Evolutionary conservation across 2,329 filamentous ascomycete species (phyloP).

Genomic region (Colletotrichum siamense): DNA sequence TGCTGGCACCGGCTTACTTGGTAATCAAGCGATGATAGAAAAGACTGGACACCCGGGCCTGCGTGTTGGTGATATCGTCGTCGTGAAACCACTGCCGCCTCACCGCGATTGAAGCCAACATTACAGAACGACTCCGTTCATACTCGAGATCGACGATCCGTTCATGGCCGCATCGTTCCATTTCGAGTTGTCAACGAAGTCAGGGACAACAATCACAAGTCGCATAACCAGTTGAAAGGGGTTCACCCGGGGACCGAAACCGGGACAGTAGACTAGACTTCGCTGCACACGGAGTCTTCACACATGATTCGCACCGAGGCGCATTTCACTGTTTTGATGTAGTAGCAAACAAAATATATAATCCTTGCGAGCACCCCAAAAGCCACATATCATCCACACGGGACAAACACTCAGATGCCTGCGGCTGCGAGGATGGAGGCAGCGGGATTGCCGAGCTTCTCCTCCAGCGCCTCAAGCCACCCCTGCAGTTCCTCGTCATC

Average conservation of each 20-base stretch:
- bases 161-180: background rate
- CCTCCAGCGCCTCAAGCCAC: background rate
- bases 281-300: background rate
- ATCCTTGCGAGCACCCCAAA: background rate
- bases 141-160: background rate
- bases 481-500: background rate
- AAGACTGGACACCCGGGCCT: too few relatives aligned
- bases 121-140: background rate
- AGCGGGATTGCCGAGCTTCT: background rate
- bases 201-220: background rate
- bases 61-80: background rate
- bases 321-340: background rate
- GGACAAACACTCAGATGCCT: background rate
- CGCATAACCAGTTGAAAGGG: background rate
- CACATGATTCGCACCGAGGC: background rate
- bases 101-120: background rate
- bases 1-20: too few relatives aligned
- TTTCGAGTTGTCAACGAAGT: background rate
- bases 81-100: background rate
- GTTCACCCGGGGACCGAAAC: background rate
- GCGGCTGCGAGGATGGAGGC: background rate
- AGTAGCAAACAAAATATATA: background rate
- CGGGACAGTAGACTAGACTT: background rate
- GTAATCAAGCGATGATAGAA: too few relatives aligned
- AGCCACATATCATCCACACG: background rate